Evolutionary conservation across 2,329 filamentous ascomycete genomes (phyloP), one percentile per base, ranked within the genome.

Genomic region (Periconia sp.): DNA sequence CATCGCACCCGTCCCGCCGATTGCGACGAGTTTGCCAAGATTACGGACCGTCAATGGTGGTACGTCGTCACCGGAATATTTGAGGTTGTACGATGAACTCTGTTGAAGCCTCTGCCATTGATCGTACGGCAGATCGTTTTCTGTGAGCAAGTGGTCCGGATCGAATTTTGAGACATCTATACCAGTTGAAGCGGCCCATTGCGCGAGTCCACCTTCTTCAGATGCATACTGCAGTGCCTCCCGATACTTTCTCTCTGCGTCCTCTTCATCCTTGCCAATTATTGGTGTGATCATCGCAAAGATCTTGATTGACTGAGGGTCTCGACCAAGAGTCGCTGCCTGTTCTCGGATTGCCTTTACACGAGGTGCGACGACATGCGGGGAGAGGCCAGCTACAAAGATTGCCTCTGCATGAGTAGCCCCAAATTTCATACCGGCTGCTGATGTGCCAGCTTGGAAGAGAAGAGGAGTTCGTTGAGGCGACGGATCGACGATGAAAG

Each of bases 111-210:
- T 32, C 42, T 50, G 47, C 50, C 47, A 54, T 11, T 50, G 45
- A 3, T 41, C 50, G 5, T 35, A 23, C 7, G 48, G 48, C 13
- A 50, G 22, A 18, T 55, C 48, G 10, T 55, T 36, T 10, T 50
- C 48, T 12, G 42, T 48, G 39, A 86, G 67, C 57, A 85, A 82
- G 52, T 85, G 75, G 40, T 85, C 81, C 8, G 84, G 80, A 0
- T 69, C 76, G 48, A 84, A 85, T 16, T 74, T 66, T 5, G 74
- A 71, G 26, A 85, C 67, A 56, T 86, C 81, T 35, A 85, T 81
- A 1, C 82, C 86, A 0, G 85, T 87, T 82, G 85, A 88, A 2
- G 85, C 86, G 11, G 84, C 84, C 55, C 88, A 89, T 18, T 88
- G 67, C 2, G 85, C 83, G 40, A 88, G 61, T 0, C 84, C 85